Conservation (phyloP, 805 yeast genomes). For the Candida bentonensis region DNA sequence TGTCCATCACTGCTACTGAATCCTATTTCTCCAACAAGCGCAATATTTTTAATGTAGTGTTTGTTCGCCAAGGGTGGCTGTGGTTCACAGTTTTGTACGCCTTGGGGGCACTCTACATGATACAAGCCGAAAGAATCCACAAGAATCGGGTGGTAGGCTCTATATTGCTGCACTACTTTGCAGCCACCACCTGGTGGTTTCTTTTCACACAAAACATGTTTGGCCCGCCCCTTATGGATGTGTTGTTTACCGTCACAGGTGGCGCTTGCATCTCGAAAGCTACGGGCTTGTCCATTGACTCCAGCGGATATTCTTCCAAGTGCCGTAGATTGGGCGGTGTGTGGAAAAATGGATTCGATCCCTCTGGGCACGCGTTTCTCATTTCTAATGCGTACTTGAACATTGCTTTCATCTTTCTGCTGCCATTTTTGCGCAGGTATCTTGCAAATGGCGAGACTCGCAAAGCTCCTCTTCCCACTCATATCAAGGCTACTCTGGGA, state of each 20-base stretch:
- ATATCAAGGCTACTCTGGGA: slow-evolving; percentile 20
- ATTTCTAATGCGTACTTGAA: slow-evolving; percentile 52
- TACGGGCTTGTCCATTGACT: slow-evolving; percentile 1
- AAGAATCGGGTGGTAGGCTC: too few relatives aligned
- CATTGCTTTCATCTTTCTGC: slow-evolving; percentile 49
- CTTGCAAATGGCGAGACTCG: slow-evolving; percentile 3
- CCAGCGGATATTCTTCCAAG: slow-evolving; percentile 20
- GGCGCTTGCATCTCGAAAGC: slow-evolving; percentile 44
- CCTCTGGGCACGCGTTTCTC: slow-evolving; percentile 85
- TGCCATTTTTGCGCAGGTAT: slow-evolving; percentile 15
- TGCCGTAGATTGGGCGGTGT: slow-evolving; percentile 49
- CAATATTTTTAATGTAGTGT: slow-evolving; percentile 53
- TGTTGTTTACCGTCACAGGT: slow-evolving; percentile 65
- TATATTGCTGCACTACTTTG: slow-evolving; percentile 23
- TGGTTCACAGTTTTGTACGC: slow-evolving; percentile 54
- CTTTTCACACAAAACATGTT: slow-evolving; percentile 78
- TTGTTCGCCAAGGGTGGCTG: slow-evolving; percentile 86
- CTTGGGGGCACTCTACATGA: slow-evolving; percentile 8
- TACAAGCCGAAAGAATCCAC: neutral
- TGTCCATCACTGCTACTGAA: neutral
- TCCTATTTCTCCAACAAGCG: slow-evolving; percentile 33
- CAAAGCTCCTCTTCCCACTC: slow-evolving; percentile 6
- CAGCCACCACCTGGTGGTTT: slow-evolving; percentile 70
- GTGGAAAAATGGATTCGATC: slow-evolving; percentile 88
- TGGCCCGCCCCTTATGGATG: slow-evolving; percentile 82